Conservation (phyloP, 2,329 filamentous ascomycete genomes). For the Aspergillus nomiae region DNA sequence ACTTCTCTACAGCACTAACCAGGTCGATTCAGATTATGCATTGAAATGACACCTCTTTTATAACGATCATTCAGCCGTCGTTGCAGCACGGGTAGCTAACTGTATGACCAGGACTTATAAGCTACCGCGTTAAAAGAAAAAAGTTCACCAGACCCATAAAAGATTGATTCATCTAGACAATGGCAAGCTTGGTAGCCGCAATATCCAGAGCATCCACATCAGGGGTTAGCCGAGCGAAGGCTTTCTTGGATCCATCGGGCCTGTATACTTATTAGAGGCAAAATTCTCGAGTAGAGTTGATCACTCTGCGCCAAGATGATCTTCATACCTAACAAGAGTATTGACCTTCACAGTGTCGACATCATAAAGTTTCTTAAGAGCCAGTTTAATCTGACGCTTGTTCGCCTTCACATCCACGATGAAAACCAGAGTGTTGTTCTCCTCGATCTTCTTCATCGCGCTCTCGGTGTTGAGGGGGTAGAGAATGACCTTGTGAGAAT, state of each 20-base stretch:
- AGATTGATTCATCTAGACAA: slow-evolving; percentile 71
- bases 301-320: slow-evolving; percentile 5
- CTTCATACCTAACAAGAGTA: slow-evolving; percentile 85
- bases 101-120: slow-evolving; percentile 39
- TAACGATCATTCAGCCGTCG: slow-evolving; percentile 41
- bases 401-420: slow-evolving; percentile 97
- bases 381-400: slow-evolving; percentile 99
- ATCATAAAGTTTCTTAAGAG: slow-evolving; percentile 99
- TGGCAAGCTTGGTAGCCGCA: slow-evolving; percentile 96
- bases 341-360: slow-evolving; percentile 99
- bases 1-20: not conserved
- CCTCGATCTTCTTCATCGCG: slow-evolving; percentile 99
- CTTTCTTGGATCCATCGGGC: slow-evolving; percentile 98
- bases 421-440: slow-evolving; percentile 99
- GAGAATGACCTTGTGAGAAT: slow-evolving; percentile 96
- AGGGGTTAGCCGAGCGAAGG: slow-evolving; percentile 89
- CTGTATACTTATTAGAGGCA: slow-evolving; percentile 46
- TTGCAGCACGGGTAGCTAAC: slow-evolving; percentile 33
- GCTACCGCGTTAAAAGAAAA: slow-evolving; percentile 44
- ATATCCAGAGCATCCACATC: slow-evolving; percentile 99
- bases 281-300: not conserved
- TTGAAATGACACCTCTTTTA: slow-evolving; percentile 35
- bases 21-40: slow-evolving; percentile 21
- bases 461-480: slow-evolving; percentile 99
- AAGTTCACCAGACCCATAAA: slow-evolving; percentile 48